Evolutionary conservation across 805 yeast species (phyloP).

Genomic region (Yamadazyma insecticola): DNA sequence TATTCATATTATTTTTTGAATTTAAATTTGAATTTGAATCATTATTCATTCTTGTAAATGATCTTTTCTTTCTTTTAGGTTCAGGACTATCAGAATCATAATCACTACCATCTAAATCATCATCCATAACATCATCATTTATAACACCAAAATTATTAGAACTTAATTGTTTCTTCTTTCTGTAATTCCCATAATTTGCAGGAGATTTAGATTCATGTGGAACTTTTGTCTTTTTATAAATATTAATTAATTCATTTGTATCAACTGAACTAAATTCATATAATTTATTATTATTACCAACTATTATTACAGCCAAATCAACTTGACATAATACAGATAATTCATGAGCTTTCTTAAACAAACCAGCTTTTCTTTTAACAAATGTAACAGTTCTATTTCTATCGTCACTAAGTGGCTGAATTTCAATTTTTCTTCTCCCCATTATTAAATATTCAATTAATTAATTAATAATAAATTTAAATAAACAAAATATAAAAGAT

Average conservation of each 20-base stretch:
- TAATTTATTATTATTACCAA: conserved; percentile 77
- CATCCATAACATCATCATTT: conserved; percentile 16
- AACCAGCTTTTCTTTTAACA: conserved; percentile 90
- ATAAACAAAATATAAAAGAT: neutral
- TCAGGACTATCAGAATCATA: conserved; percentile 31
- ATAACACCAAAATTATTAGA: conserved; percentile 1
- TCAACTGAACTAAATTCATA: conserved; percentile 80
- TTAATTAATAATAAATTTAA: too few species aligned
- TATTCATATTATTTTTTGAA: conserved; percentile 2
- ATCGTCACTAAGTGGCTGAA: conserved; percentile 86
- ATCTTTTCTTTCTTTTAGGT: conserved; percentile 26
- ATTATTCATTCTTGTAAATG: conserved; percentile 5
- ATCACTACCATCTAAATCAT: conserved; percentile 25
- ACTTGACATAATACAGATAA: conserved; percentile 88
- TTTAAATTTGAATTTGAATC: neutral
- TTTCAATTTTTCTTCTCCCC: conserved; percentile 97
- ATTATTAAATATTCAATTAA: conserved; percentile 28
- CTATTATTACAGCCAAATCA: conserved; percentile 84
- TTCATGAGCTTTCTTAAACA: conserved; percentile 83
- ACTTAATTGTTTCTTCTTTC: conserved; percentile 27
- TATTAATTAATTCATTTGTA: conserved; percentile 31
- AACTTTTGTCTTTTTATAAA: conserved; percentile 15
- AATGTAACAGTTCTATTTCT: conserved; percentile 84
- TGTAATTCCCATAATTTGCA: conserved; percentile 60
- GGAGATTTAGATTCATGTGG: conserved; percentile 64